Evolutionary conservation across 768 basidiomycete genomes (phyloP).

Genomic region (Thelephora aurantiotincta): DNA sequence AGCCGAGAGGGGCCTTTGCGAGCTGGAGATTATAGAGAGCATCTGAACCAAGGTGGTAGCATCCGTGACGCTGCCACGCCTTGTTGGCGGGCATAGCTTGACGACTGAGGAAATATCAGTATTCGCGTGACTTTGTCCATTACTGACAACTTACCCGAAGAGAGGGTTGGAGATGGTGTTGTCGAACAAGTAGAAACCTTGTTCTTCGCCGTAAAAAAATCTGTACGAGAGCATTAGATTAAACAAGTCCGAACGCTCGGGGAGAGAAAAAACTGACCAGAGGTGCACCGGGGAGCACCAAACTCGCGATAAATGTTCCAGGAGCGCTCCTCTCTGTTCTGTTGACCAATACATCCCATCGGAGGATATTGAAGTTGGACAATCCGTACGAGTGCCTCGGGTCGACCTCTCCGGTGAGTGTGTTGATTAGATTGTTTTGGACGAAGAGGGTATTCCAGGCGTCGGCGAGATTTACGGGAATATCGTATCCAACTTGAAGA

Average conservation of each 20-base stretch:
- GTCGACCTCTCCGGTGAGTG: conserved; percentile 35
- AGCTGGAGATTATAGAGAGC: conserved; percentile 94
- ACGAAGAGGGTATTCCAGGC: too few relatives aligned
- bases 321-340: conserved; percentile 66
- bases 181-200: conserved; percentile 78
- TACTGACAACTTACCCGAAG: conserved; percentile 43
- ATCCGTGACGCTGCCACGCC: conserved; percentile 91
- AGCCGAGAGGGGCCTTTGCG: conserved; percentile 66
- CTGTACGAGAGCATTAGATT: conserved; percentile 22
- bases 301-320: conserved; percentile 61
- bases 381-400: too few relatives aligned
- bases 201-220: conserved; percentile 88
- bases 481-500: too few relatives aligned
- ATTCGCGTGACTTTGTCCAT: neutral
- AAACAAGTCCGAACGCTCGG: conserved; percentile 4
- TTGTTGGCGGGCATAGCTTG: conserved; percentile 78
- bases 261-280: conserved; percentile 34
- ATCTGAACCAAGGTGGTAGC: conserved; percentile 77
- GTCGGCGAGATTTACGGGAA: too few relatives aligned
- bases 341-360: conserved; percentile 83
- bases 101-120: conserved; percentile 35
- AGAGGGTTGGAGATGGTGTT: conserved; percentile 84
- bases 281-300: conserved; percentile 81
- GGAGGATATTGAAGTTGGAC: conserved; percentile 92
- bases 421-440: conserved; percentile 80